Percentiles rank a stretch among this genome's conserved stretches.
Evolutionary conservation across 306 rosid species (phyloP).

Genomic region (Quillaja saponaria): DNA sequence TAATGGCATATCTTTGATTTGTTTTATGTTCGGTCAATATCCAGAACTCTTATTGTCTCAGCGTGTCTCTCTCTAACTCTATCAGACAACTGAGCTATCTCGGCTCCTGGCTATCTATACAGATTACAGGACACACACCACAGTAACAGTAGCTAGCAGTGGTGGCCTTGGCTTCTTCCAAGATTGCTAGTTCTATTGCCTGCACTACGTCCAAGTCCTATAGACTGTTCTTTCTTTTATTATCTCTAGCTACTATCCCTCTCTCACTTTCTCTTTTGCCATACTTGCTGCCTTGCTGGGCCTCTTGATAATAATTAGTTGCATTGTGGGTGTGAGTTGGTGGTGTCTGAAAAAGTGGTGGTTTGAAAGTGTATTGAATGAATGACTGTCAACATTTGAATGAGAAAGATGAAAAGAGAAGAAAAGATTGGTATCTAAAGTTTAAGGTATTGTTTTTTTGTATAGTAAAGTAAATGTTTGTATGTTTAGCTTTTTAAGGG

Average conservation of each 20-base stretch:
- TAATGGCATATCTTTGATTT: conserved; percentile 49
- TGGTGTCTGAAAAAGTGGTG: conserved; percentile 77
- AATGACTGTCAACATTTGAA: conserved; percentile 59
- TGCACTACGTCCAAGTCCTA: conserved; percentile 35
- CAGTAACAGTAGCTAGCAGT: conserved; percentile 28
- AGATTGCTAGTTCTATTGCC: conserved; percentile 21
- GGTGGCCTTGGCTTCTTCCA: conserved; percentile 39
- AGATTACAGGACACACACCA: conserved; percentile 34
- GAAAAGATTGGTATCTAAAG: conserved; percentile 38
- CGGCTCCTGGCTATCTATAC: conserved; percentile 40
- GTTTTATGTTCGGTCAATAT: conserved; percentile 54
- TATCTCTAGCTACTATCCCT: neutral
- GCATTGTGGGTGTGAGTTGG: conserved; percentile 66
- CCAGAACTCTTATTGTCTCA: conserved; percentile 32
- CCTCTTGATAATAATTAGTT: conserved; percentile 50
- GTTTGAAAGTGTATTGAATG: conserved; percentile 68
- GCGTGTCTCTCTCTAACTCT: conserved; percentile 31
- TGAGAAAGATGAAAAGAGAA: conserved; percentile 24
- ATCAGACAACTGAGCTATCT: conserved; percentile 39
- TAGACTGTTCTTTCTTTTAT: conserved; percentile 16
- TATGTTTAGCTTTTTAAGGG: conserved; percentile 29
- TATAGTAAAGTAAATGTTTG: conserved; percentile 18
- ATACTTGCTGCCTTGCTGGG: conserved; percentile 6
- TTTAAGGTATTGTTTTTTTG: conserved; percentile 32
- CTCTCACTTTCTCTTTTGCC: conserved; percentile 13